Evolutionary conservation across 2,329 filamentous ascomycete genomes (phyloP).

Genomic region (Bipolaris oryzae): DNA sequence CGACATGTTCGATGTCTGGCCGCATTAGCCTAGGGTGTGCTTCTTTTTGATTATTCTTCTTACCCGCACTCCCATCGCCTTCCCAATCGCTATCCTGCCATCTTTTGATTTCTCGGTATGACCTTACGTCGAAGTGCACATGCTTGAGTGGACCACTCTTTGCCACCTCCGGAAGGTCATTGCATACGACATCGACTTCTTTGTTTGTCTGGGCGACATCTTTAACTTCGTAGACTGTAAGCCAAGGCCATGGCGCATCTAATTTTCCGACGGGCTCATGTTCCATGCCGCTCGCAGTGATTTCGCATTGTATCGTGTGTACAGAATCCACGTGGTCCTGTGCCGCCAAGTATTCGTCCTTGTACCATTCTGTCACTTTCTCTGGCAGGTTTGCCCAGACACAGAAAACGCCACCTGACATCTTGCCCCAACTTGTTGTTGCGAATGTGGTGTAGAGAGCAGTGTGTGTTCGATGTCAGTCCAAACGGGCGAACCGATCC

Average conservation of each 20-base stretch:
- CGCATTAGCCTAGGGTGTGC: conserved; percentile 5
- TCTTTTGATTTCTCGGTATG: conserved; percentile 20
- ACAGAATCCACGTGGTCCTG: conserved; percentile 7
- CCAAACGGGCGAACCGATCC: not conserved
- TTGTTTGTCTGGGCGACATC: not conserved
- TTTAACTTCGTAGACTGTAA: conserved; percentile 17
- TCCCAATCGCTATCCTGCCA: conserved; percentile 24
- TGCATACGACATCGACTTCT: not conserved
- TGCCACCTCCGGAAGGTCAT: conserved; percentile 10
- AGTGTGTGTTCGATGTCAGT: not conserved
- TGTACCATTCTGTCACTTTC: conserved; percentile 20
- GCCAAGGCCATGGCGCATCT: conserved; percentile 23
- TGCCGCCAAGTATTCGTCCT: conserved; percentile 20
- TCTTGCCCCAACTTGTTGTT: conserved; percentile 8
- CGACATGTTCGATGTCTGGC: conserved; percentile 19
- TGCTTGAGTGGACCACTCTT: conserved; percentile 7
- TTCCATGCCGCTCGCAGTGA: conserved; percentile 23
- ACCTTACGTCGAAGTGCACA: conserved; percentile 18
- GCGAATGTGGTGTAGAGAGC: not conserved
- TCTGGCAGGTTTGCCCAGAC: conserved; percentile 27
- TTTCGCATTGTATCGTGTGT: conserved; percentile 22
- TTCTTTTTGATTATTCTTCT: conserved; percentile 6
- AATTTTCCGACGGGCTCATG: conserved; percentile 21
- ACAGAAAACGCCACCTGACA: conserved; percentile 21
- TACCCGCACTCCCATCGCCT: conserved; percentile 11